Base-by-base conservation (phyloP, 73 alveolate species). In the Tetrahymena elliotti region DNA sequence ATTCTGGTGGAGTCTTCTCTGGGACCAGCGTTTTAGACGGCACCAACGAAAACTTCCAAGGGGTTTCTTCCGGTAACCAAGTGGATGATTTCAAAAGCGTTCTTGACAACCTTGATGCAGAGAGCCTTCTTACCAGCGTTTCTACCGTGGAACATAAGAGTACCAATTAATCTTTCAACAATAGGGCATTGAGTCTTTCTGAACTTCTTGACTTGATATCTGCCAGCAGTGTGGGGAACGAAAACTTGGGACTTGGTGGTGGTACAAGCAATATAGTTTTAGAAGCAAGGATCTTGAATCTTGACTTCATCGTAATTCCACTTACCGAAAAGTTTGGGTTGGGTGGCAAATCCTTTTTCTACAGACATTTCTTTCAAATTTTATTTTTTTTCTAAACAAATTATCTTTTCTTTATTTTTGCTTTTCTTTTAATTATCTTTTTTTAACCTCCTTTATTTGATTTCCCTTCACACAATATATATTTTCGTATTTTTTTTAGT, bases 221-320 rank as follows among this genome's bases (percentile, higher is more conserved):
- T 94, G 93, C 99, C 99, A 93, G 99, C 99, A 47, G 99, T 99
- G 99, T 98, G 99, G 38, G 99, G 99, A 93, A 98, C 98, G 97
- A 96, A 98, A 47, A 97, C 98, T 83, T 96, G 96, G 41, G 98
- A 96, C 96, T 97, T 98, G 92, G 95, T 83, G 37, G 98, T 41
- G 93, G 94, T 93, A 53, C 98, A 97, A 95, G 98, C 97, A 95
- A 98, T 97, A 97, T 98, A 98, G 97, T 98, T 98, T 95, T 94
- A 95, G 97, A 98, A 97, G 83, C 99, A 95, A 84, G 96, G 68
- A 97, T 98, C 99, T 34, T 93, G 83, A 96, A 97, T 97, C 88
- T 97, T 97, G 33, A 98, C 97, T 37, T 96, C 98, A 39, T 95
- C 97, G 96, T 98, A 98, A 94, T 97, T 95, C 99, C 99, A 98